Percentiles rank a stretch among this genome's conserved stretches.
phyloP scores from a whole-genome alignment of 257 asterid species.

The Ligustrum vulgare region DNA sequence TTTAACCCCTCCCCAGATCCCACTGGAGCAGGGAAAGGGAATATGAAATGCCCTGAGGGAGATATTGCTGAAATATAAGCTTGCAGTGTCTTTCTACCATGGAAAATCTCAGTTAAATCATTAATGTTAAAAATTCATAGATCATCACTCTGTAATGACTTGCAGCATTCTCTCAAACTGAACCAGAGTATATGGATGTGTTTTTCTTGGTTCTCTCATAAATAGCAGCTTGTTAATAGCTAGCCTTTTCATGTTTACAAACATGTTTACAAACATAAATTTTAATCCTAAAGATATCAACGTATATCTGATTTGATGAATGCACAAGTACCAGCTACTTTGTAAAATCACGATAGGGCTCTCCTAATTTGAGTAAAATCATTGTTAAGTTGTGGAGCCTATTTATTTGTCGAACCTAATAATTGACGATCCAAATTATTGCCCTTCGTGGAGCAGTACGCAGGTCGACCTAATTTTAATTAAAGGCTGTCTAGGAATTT shows the following conservation, averaged over 20 bases:
- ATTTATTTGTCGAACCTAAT: too few relatives aligned
- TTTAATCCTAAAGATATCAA: background rate
- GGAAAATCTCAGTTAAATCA: background rate
- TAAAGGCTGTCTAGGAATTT: too few relatives aligned
- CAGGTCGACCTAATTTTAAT: too few relatives aligned
- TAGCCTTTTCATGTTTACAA: background rate
- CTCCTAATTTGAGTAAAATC: background rate
- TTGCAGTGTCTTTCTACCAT: background rate
- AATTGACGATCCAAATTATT: too few relatives aligned
- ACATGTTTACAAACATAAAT: background rate
- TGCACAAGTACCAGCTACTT: background rate
- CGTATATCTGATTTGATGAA: background rate
- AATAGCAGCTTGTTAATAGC: background rate
- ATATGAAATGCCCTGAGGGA: background rate
- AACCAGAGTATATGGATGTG: background rate
- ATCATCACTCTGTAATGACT: background rate
- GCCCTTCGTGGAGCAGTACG: too few relatives aligned
- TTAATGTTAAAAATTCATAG: background rate
- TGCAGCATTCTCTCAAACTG: background rate
- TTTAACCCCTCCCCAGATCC: background rate
- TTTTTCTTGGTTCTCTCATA: background rate
- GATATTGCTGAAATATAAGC: background rate
- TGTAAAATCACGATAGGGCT: background rate
- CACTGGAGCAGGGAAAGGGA: background rate
- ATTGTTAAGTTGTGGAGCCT: background rate